Conservation (phyloP, 352 stramenopile species). For the Halophytophthora batemanensis region DNA sequence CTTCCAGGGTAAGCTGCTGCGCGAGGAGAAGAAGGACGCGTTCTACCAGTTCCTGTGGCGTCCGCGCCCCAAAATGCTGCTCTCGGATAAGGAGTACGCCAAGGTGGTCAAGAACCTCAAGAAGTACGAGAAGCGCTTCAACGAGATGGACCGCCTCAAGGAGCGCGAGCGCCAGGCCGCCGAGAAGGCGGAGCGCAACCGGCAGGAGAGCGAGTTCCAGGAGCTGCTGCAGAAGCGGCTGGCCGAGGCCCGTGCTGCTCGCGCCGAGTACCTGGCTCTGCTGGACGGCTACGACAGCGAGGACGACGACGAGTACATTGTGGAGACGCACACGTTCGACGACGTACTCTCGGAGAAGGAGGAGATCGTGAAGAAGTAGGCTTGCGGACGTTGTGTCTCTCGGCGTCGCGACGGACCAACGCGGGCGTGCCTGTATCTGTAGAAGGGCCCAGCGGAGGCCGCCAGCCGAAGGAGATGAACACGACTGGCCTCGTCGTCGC, state of each 20-base stretch:
- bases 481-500: too few relatives aligned
- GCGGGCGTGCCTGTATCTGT: too few relatives aligned
- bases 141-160: slow-evolving; percentile 84
- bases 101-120: slow-evolving; percentile 97
- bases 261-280: slow-evolving; percentile 65
- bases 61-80: slow-evolving; percentile 91
- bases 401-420: neutral
- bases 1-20: slow-evolving; percentile 96
- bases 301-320: slow-evolving; percentile 82
- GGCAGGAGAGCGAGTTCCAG: slow-evolving; percentile 66
- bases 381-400: slow-evolving; percentile 3
- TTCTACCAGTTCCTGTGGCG: slow-evolving; percentile 95
- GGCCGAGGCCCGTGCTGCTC: slow-evolving; percentile 20
- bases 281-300: slow-evolving; percentile 80
- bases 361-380: slow-evolving; percentile 69
- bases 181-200: slow-evolving; percentile 69
- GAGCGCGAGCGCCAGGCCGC: slow-evolving; percentile 69
- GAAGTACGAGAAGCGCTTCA: slow-evolving; percentile 94
- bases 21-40: slow-evolving; percentile 95
- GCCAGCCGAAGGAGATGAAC: too few relatives aligned
- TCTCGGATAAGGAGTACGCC: slow-evolving; percentile 91
- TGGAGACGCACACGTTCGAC: slow-evolving; percentile 73
- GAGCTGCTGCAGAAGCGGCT: slow-evolving; percentile 56
- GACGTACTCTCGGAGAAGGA: slow-evolving; percentile 66
- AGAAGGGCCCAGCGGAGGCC: too few relatives aligned